A percentile compares a stretch with the other conserved stretches of the same genome.
Evolutionary conservation across 148 eudicot genomes (phyloP).

Genomic region (Vaccinium myrtillus): DNA sequence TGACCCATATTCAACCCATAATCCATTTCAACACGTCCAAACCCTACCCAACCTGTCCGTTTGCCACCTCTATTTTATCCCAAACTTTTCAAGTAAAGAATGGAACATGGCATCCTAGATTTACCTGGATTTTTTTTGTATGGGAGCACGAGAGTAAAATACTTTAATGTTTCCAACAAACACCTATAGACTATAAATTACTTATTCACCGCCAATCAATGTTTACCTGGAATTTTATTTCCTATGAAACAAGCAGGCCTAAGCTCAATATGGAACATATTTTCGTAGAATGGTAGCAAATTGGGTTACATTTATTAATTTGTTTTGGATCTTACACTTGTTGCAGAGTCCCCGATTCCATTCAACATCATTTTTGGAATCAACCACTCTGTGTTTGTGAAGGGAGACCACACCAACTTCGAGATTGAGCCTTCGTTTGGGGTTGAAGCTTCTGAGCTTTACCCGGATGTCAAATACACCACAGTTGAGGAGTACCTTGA

Average conservation of each 20-base stretch:
- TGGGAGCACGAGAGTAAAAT: neutral
- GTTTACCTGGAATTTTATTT: neutral
- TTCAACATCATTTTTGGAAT: conserved; percentile 28
- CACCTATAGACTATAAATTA: neutral
- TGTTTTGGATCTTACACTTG: neutral
- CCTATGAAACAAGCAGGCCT: neutral
- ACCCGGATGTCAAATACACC: conserved; percentile 74
- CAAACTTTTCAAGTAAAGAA: neutral
- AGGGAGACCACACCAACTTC: conserved; percentile 58
- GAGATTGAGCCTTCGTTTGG: conserved; percentile 57
- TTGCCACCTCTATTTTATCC: neutral
- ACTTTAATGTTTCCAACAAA: neutral
- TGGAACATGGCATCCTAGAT: neutral
- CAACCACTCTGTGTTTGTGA: conserved; percentile 51
- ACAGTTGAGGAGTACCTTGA: conserved; percentile 57
- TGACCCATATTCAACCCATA: too few species aligned
- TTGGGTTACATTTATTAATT: neutral
- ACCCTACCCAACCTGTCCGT: too few species aligned
- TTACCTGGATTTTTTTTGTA: neutral
- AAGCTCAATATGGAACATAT: neutral
- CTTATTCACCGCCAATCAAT: neutral
- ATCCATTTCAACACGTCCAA: too few species aligned
- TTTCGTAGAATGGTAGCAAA: neutral
- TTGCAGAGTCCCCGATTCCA: neutral
- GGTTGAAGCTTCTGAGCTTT: conserved; percentile 74